Conservation (phyloP, 2,329 filamentous ascomycete species). For the Nemania sp. region DNA sequence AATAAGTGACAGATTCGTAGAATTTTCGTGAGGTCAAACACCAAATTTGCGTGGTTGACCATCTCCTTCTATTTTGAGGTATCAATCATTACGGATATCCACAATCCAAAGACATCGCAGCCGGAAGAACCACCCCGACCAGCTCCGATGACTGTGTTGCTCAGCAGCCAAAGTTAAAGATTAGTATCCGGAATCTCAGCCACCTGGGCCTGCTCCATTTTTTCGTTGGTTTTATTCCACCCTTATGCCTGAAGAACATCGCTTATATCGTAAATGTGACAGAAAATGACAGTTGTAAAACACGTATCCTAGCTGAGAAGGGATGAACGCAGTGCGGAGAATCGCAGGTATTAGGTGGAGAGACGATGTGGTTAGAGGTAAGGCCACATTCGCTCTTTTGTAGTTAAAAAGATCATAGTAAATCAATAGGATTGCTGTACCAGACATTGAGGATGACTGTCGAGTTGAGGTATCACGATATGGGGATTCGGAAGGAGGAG, state of each 20-base stretch:
- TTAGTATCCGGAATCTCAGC: slow-evolving; percentile 43
- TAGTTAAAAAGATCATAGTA: slow-evolving; percentile 40
- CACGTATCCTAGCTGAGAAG: slow-evolving; percentile 29
- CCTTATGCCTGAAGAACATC: slow-evolving; percentile 38
- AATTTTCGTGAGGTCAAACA: slow-evolving; percentile 5
- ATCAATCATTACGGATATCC: slow-evolving; percentile 40
- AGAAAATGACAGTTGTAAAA: slow-evolving; percentile 32
- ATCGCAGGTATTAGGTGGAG: slow-evolving; percentile 34
- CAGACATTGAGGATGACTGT: slow-evolving; percentile 63
- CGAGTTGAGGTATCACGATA: slow-evolving; percentile 60
- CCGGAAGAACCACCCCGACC: slow-evolving; percentile 33
- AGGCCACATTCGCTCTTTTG: slow-evolving; percentile 3
- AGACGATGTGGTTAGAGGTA: neutral
- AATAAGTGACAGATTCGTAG: neutral
- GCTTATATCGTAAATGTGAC: slow-evolving; percentile 41
- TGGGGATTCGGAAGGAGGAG: slow-evolving; percentile 55
- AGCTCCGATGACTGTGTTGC: slow-evolving; percentile 36
- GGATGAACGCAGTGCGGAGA: slow-evolving; percentile 32
- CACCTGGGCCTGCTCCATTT: slow-evolving; percentile 45
- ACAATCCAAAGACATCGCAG: slow-evolving; percentile 26
- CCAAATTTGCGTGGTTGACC: slow-evolving; percentile 25
- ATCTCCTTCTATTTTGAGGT: slow-evolving; percentile 38
- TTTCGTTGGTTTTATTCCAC: slow-evolving; percentile 40
- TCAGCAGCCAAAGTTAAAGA: slow-evolving; percentile 39
- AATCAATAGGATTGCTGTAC: slow-evolving; percentile 59